Evolutionary conservation across 352 stramenopile genomes (phyloP), one percentile per base, ranked within the genome.

Genomic region (Halophytophthora batemanensis): DNA sequence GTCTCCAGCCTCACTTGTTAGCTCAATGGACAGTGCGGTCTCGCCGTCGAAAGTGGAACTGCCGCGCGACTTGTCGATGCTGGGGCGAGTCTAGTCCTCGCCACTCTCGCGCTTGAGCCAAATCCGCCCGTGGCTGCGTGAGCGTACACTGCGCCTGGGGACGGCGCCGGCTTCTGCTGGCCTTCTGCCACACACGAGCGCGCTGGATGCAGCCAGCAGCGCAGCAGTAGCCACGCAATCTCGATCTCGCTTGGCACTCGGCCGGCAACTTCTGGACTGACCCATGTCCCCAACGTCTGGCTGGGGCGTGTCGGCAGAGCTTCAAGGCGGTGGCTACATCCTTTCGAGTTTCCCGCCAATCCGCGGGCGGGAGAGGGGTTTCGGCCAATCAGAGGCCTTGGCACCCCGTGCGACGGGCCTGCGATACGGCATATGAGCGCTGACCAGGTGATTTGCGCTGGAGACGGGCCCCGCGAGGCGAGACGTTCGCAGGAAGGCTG

Each of bases 211-310:
- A 31, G 25, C 4, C 25, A 31, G 19, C 7, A 12, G 40, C 40
- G 5, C 41, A 11, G 4, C 17, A 12, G 25, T 35, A n/a, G n/a
- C n/a, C 25, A 13, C 11, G 33, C 33, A 17, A 5, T 13, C n/a
- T 38, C 11, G 11, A 13, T 38, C 33, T n/a, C 10, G 34, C 58
- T 18, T 33, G 10, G 38, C 38, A 45, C 18, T 6, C 5, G 38
- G n/a, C 23, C 23, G 36, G 53, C 29, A 45, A 34, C 6, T 49
- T 63, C 47, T 45, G 53, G 17, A 66, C 58, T 48, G 45, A 38
- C 28, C 18, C 4, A 4, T 31, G 25, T 31, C 28, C 17, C 45
- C 56, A 65, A 60, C 51, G 51, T 46, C 50, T 61, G 58, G 56
- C 45, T 61, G 33, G 36, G 31, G 19, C 15, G 12, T 33, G 45